Percentiles rank a stretch among this genome's conserved stretches.
Evolutionary conservation across 345 rosid genomes (phyloP).

Genomic region (Lepidium didymum): DNA sequence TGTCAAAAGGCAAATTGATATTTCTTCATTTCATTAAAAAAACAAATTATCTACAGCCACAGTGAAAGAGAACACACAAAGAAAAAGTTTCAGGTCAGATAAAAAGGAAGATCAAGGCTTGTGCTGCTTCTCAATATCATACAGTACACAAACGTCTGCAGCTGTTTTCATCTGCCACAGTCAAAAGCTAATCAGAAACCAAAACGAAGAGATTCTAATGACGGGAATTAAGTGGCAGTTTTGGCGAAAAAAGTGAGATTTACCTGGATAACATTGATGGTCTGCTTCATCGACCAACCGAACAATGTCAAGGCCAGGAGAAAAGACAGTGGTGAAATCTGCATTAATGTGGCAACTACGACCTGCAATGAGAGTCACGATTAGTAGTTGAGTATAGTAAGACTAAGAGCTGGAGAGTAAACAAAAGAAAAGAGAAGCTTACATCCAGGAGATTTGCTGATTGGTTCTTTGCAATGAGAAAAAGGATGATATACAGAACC

Average conservation of each 20-base stretch:
- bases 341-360: constrained; percentile 33
- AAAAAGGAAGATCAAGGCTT: constrained; percentile 26
- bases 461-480: constrained; percentile 64
- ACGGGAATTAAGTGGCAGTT: background rate
- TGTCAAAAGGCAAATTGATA: background rate
- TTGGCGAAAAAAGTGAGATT: background rate
- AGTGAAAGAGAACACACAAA: background rate
- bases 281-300: constrained; percentile 86
- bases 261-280: constrained; percentile 82
- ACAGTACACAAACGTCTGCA: constrained; percentile 73
- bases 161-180: constrained; percentile 77
- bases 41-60: constrained; percentile 9
- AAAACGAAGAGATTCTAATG: background rate
- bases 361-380: constrained; percentile 38
- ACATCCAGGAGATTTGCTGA: constrained; percentile 63
- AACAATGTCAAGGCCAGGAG: constrained; percentile 55
- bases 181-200: background rate
- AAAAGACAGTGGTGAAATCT: constrained; percentile 47
- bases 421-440: constrained; percentile 19
- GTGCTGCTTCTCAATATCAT: constrained; percentile 68
- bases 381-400: background rate
- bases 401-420: background rate
- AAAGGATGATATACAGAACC: constrained; percentile 86
- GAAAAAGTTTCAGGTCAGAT: background rate
- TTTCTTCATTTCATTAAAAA: constrained; percentile 11